Conservation (phyloP, 2,329 filamentous ascomycete genomes). For the Sodiomyces alkalinus region DNA sequence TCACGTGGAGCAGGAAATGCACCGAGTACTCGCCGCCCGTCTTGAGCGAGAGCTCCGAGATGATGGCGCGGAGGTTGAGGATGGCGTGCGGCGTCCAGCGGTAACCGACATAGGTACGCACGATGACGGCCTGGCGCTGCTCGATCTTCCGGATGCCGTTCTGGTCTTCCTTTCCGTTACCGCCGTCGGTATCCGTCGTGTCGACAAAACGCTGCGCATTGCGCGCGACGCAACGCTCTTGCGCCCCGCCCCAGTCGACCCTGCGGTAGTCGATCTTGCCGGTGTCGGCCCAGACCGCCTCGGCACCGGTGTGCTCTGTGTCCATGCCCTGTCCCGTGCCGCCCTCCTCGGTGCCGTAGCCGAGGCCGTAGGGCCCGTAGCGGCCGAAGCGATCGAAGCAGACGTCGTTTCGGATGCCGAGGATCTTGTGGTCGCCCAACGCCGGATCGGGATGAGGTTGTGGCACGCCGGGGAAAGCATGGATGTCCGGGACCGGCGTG, state of each 20-base stretch:
- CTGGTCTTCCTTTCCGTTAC: slow-evolving; percentile 1
- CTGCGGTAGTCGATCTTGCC: slow-evolving; percentile 40
- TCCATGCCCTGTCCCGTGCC: slow-evolving; percentile 59
- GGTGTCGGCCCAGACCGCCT: slow-evolving; percentile 38
- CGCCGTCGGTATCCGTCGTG: slow-evolving; percentile 15
- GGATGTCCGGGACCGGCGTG: slow-evolving; percentile 44
- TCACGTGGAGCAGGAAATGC: slow-evolving; percentile 75
- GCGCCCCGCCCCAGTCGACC: slow-evolving; percentile 39
- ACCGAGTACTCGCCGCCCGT: slow-evolving; percentile 72
- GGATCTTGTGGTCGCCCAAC: slow-evolving; percentile 59
- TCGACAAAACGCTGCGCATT: slow-evolving; percentile 49
- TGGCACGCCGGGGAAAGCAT: slow-evolving; percentile 54
- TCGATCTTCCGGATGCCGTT: slow-evolving; percentile 24
- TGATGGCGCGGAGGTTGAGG: slow-evolving; percentile 66
- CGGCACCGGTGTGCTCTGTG: slow-evolving; percentile 52
- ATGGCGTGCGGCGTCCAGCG: slow-evolving; percentile 64
- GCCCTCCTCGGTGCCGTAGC: slow-evolving; percentile 61
- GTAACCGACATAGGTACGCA: slow-evolving; percentile 70
- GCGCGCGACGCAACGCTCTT: slow-evolving; percentile 35
- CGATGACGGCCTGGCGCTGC: slow-evolving; percentile 60
- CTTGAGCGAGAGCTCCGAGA: slow-evolving; percentile 61
- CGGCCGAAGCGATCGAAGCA: slow-evolving; percentile 83
- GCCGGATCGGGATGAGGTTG: slow-evolving; percentile 64
- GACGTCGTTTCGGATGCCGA: slow-evolving; percentile 62
- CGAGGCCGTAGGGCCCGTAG: slow-evolving; percentile 71